Conservation (phyloP, 176 grass and related monocot species). For the Chrysopogon serrulatus region DNA sequence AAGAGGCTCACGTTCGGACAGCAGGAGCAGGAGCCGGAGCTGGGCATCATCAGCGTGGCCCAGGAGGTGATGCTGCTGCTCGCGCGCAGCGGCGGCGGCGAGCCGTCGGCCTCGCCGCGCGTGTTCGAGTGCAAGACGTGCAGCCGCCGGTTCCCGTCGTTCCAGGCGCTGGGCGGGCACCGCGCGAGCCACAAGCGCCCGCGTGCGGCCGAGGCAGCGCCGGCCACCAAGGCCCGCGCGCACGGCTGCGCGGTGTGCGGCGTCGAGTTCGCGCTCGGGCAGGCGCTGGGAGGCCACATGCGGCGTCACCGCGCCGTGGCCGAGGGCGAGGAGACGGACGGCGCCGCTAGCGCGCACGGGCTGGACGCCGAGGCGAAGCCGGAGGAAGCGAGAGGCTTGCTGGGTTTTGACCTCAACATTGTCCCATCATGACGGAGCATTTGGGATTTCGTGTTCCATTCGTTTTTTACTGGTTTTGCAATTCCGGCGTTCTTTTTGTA, state of each 20-base stretch:
- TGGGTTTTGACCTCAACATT: conserved; percentile 34
- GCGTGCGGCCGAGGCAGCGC: neutral
- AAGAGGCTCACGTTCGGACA: conserved; percentile 29
- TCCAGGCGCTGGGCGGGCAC: conserved; percentile 72
- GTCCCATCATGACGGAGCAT: neutral
- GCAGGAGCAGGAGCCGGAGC: conserved; percentile 7
- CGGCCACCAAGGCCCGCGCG: conserved; percentile 29
- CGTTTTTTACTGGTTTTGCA: neutral
- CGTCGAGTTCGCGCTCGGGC: conserved; percentile 53
- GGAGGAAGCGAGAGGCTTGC: neutral
- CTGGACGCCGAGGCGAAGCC: neutral
- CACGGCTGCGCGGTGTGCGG: conserved; percentile 60
- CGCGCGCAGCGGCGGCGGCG: neutral
- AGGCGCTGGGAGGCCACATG: conserved; percentile 78
- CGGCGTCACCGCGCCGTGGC: conserved; percentile 35
- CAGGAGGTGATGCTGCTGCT: conserved; percentile 39
- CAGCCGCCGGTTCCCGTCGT: conserved; percentile 50
- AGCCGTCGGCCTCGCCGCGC: conserved; percentile 15
- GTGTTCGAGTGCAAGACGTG: conserved; percentile 66
- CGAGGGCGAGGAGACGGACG: neutral
- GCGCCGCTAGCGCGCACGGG: neutral
- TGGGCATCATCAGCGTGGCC: conserved; percentile 19
- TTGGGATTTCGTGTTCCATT: neutral
- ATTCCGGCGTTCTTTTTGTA: neutral
- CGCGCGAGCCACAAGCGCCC: conserved; percentile 51